phyloP scores from a whole-genome alignment of 176 grass and related monocot genomes.

The Oryza longistaminata region DNA sequence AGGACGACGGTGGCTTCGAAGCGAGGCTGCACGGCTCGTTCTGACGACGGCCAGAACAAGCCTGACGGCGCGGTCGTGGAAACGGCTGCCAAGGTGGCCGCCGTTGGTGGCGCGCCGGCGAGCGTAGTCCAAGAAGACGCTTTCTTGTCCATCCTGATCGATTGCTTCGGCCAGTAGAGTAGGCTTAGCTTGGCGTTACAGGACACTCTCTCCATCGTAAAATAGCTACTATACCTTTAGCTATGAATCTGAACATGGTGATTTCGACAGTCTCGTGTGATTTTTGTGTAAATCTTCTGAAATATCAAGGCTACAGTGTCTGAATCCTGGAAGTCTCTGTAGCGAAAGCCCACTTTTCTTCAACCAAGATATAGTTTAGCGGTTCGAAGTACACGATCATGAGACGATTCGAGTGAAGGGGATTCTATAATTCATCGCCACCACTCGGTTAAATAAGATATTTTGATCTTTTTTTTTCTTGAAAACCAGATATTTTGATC shows the following conservation, averaged over 20 bases:
- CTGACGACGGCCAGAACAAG: neutral
- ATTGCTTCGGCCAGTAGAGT: slow-evolving; percentile 64
- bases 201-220: too few species aligned
- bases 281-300: neutral
- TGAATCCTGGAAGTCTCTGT: neutral
- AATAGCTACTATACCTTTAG: too few species aligned
- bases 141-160: slow-evolving; percentile 58
- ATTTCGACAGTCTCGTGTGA: neutral
- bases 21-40: neutral
- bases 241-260: too few species aligned
- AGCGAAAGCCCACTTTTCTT: neutral
- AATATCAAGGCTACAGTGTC: neutral
- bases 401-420: neutral
- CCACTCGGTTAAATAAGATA: neutral
- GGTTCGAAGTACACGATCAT: neutral
- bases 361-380: slow-evolving; percentile 15
- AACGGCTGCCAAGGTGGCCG: slow-evolving; percentile 1
- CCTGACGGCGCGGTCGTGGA: neutral
- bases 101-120: neutral
- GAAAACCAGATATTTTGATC: slow-evolving; percentile 7
- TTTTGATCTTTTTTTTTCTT: slow-evolving; percentile 6
- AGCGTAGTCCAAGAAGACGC: slow-evolving; percentile 35
- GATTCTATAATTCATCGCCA: neutral
- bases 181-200: too few species aligned
- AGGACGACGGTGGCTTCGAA: slow-evolving; percentile 14